Base-by-base conservation (phyloP, 306 rosid genomes). In the Biancaea sappan region DNA sequence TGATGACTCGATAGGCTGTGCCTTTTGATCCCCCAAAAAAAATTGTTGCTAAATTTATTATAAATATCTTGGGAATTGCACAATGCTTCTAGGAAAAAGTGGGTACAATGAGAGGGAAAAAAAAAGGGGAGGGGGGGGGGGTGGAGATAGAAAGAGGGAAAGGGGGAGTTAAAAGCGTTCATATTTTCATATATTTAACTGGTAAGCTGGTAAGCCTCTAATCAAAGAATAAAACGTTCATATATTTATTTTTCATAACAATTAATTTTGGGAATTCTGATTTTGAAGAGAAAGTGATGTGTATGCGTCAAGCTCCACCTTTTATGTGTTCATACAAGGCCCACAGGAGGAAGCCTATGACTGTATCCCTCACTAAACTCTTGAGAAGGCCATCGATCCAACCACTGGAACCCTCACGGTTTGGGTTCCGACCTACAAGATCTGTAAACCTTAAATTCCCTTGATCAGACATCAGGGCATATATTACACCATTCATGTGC, bases 401-500 rank as follows among this genome's bases (percentile, higher is more conserved):
- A 48, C 80, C 73, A 59, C 29, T 69, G 26, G 83, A 75, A 41
- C 53, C 75, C 26, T 41, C 79, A 59, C 26, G 53, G 8, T 77
- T 53, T 21, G 88, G 38, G 40, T 75, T 82, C 79, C 81, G 84
- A 5, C 93, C 97, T 0, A 73, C 88, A 67, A 94, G 87, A 54
- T 94, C 95, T 58, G 93, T 71, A 79, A 94, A 94, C 51, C 92
- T 84, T 66, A 90, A 66, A 77, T 87, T 72, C 32, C 95, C 96
- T 0, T 72, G 88, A 74, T 88, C 93, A 1, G 95, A 88, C 60
- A 88, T 52, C 37, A 92, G 65, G 31, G 95, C 79, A 46, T 92
- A 84, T 74, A 94, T 76, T 14, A 94, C 95, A 24, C 97, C 96
- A 31, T 90, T 94, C 96, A 94, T 84, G 80, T 90, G 96, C 40